Percentiles rank a stretch among this genome's conserved stretches.
phyloP scores from a whole-genome alignment of 371 early-diverging fungal species.

The Batrachochytrium dendrobatidis region DNA sequence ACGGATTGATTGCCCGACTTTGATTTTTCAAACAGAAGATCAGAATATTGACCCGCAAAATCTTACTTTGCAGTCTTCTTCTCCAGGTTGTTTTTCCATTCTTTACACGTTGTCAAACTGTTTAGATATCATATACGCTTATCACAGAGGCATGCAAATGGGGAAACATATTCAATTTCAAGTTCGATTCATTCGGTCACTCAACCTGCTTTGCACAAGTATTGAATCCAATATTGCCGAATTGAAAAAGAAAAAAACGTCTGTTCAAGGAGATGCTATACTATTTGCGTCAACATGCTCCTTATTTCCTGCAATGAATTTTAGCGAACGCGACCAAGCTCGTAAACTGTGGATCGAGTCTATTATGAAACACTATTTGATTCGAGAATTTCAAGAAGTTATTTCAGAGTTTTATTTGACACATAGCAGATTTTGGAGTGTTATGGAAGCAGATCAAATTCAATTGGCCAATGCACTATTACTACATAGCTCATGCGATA shows the following conservation, averaged over 20 bases:
- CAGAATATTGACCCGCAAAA: not conserved
- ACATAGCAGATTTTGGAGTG: not conserved
- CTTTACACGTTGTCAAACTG: not conserved
- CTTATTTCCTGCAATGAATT: not conserved
- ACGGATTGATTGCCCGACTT: not conserved
- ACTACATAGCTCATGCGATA: not conserved
- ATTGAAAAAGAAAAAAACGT: not conserved
- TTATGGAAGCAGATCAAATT: not conserved
- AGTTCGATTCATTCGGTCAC: conserved; percentile 7
- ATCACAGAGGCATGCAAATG: conserved; percentile 9
- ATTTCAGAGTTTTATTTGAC: not conserved
- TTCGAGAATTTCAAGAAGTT: not conserved
- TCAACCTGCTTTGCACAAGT: conserved; percentile 1
- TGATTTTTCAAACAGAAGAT: not conserved
- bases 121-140: conserved; percentile 4
- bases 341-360: not conserved
- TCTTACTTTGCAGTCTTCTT: not conserved
- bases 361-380: not conserved
- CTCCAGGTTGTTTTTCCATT: not conserved
- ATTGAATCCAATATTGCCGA: not conserved
- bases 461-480: not conserved
- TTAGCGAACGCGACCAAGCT: not conserved
- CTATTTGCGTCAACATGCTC: not conserved
- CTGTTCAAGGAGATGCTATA: conserved; percentile 2
- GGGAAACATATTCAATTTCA: conserved; percentile 15